A percentile compares a stretch with the other conserved stretches of the same genome.
Conservation (phyloP, 2,329 filamentous ascomycete genomes). For the Grosmannia clavigera region DNA sequence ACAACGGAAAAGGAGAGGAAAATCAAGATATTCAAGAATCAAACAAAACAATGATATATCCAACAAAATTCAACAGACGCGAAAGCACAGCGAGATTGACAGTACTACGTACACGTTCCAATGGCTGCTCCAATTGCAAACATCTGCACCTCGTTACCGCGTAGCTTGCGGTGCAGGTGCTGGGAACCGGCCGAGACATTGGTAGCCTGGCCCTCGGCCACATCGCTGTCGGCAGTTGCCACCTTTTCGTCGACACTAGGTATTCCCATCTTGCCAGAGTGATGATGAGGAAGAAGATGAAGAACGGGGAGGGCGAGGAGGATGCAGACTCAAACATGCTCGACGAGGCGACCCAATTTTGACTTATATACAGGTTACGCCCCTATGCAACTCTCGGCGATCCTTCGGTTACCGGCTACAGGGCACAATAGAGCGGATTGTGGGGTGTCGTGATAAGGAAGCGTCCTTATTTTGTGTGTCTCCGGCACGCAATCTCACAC, state of each 20-base stretch:
- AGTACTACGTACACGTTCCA: conserved; percentile 28
- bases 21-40: neutral
- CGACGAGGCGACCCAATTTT: too few relatives aligned
- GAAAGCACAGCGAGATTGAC: neutral
- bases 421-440: too few relatives aligned
- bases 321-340: too few relatives aligned
- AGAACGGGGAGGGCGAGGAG: too few relatives aligned
- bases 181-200: conserved; percentile 5
- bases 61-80: neutral
- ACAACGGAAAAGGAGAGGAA: neutral
- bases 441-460: too few relatives aligned
- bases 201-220: neutral
- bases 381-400: too few relatives aligned
- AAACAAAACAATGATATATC: neutral
- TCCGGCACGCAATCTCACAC: neutral
- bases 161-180: conserved; percentile 8
- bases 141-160: conserved; percentile 20
- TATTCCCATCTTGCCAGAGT: neutral
- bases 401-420: too few relatives aligned
- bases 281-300: neutral
- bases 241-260: neutral
- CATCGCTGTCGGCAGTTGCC: neutral
- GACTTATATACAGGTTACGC: too few relatives aligned
- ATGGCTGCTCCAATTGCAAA: conserved; percentile 47
- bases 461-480: too few relatives aligned